Conservation (phyloP, 2,329 filamentous ascomycete genomes). For the Penicillium sp. region DNA sequence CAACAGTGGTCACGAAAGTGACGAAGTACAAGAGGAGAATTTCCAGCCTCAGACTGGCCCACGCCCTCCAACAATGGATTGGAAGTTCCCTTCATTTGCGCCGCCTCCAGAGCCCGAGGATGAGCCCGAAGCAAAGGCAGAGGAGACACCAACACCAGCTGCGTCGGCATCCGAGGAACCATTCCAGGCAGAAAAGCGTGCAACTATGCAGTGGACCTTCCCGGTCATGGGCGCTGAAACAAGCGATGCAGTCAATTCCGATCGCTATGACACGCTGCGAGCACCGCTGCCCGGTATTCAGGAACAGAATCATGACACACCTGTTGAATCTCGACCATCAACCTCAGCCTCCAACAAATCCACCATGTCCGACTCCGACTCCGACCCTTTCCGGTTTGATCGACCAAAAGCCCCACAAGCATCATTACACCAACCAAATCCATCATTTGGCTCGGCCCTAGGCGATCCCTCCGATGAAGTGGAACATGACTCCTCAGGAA, state of each 20-base stretch:
- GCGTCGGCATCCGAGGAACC: conserved; percentile 15
- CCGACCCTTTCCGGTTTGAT: conserved; percentile 45
- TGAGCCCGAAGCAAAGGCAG: conserved; percentile 1
- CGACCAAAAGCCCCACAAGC: conserved; percentile 29
- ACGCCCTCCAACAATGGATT: conserved; percentile 48
- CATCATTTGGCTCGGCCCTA: conserved; percentile 41
- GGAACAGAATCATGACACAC: conserved; percentile 23
- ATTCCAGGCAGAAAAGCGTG: conserved; percentile 35
- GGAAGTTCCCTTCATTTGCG: conserved; percentile 44
- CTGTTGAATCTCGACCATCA: conserved; percentile 36
- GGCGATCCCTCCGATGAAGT: conserved; percentile 48
- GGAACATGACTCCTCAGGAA: conserved; percentile 52
- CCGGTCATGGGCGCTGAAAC: conserved; percentile 37
- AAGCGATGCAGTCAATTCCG: conserved; percentile 9
- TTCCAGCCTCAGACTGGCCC: conserved; percentile 37
- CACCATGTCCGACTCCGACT: conserved; percentile 39
- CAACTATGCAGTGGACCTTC: conserved; percentile 56
- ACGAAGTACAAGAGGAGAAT: conserved; percentile 26
- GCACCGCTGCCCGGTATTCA: conserved; percentile 24
- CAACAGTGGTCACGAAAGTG: conserved; percentile 28
- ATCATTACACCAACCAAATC: conserved; percentile 24
- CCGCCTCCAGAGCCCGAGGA: conserved; percentile 17
- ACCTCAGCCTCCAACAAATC: conserved; percentile 37
- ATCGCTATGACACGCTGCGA: conserved; percentile 34
- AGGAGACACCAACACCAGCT: background rate